These are phyloP conservation scores for Wickerhamiella domercqiae DNA, from an alignment of 805 yeast genomes.

Conservation along the genomic window DNA sequence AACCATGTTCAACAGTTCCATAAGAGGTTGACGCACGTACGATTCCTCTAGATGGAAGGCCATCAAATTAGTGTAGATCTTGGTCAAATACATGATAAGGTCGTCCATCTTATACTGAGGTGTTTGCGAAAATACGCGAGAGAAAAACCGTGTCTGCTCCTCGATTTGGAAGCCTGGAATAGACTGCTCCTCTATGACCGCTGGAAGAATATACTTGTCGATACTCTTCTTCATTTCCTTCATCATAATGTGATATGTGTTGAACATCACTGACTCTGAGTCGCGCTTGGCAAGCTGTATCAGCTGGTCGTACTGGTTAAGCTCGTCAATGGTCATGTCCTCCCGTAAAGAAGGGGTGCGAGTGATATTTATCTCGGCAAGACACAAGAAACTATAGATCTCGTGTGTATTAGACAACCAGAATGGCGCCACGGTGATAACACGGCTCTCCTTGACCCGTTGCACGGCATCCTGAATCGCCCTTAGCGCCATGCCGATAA, in stretches of 20 bases:
- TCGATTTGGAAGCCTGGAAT: constrained; percentile 91
- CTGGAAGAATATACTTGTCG: constrained; percentile 86
- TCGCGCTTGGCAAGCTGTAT: constrained; percentile 89
- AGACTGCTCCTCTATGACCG: constrained; percentile 86
- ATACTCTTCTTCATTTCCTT: constrained; percentile 81
- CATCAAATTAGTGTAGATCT: constrained; percentile 85
- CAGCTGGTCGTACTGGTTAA: constrained; percentile 72
- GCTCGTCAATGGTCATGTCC: constrained; percentile 82
- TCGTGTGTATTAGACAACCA: constrained; percentile 97
- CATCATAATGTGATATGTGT: constrained; percentile 94
- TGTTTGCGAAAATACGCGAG: constrained; percentile 52
- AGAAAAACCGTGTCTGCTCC: constrained; percentile 58
- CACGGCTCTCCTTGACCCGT: constrained; percentile 67
- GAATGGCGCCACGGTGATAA: constrained; percentile 84
- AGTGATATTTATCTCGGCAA: constrained; percentile 83
- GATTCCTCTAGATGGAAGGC: constrained; percentile 74
- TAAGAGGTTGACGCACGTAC: constrained; percentile 69
- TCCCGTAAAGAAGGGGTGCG: constrained; percentile 65
- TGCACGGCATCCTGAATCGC: constrained; percentile 76
- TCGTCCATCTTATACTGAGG: constrained; percentile 81
- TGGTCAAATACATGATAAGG: constrained; percentile 72
- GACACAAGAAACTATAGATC: constrained; percentile 80
- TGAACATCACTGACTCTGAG: constrained; percentile 80
- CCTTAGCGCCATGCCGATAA: constrained; percentile 75
- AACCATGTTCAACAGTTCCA: constrained; percentile 69